Percentiles rank a stretch among this genome's conserved stretches.
These are phyloP conservation scores for Xylariaceae sp. DNA, from an alignment of 2,329 filamentous ascomycete genomes.

Conservation along the genomic window DNA sequence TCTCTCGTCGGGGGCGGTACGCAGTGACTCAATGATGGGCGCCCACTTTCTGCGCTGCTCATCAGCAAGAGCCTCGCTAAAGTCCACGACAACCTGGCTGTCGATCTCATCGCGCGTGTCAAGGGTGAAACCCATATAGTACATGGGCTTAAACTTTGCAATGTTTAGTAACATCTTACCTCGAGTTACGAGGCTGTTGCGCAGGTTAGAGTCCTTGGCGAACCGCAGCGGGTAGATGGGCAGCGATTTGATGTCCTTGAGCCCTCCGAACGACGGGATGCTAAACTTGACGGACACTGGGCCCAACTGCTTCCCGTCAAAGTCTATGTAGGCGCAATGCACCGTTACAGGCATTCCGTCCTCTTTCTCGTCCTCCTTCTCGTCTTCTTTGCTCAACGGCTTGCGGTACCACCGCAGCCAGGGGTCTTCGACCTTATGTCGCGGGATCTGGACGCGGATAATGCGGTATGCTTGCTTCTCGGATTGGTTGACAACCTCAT, in stretches of 20 bases:
- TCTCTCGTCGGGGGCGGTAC: neutral
- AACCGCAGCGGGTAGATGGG: slow-evolving; percentile 28
- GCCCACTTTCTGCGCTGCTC: slow-evolving; percentile 8
- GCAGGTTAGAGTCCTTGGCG: neutral
- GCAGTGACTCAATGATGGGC: neutral
- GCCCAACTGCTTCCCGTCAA: slow-evolving; percentile 32
- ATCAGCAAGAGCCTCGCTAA: slow-evolving; percentile 30
- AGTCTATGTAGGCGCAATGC: slow-evolving; percentile 35
- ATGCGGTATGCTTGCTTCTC: slow-evolving; percentile 37
- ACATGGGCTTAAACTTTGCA: slow-evolving; percentile 29
- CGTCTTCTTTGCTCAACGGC: too few species aligned
- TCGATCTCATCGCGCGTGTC: slow-evolving; percentile 35
- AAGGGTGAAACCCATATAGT: slow-evolving; percentile 33
- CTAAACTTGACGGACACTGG: slow-evolving; percentile 28
- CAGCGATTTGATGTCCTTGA: slow-evolving; percentile 27
- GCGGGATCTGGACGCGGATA: slow-evolving; percentile 4
- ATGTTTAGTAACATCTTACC: slow-evolving; percentile 25
- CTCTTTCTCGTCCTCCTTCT: neutral
- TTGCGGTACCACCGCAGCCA: neutral
- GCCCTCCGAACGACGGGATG: slow-evolving; percentile 28
- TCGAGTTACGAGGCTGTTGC: slow-evolving; percentile 3
- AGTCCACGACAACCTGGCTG: slow-evolving; percentile 40
- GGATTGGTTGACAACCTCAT: slow-evolving; percentile 26
- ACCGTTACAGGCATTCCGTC: slow-evolving; percentile 6
- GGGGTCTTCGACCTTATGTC: neutral